Evolutionary conservation across 495 filamentous ascomycete species (phyloP).

Genomic region (Lasiosphaeria miniovina): DNA sequence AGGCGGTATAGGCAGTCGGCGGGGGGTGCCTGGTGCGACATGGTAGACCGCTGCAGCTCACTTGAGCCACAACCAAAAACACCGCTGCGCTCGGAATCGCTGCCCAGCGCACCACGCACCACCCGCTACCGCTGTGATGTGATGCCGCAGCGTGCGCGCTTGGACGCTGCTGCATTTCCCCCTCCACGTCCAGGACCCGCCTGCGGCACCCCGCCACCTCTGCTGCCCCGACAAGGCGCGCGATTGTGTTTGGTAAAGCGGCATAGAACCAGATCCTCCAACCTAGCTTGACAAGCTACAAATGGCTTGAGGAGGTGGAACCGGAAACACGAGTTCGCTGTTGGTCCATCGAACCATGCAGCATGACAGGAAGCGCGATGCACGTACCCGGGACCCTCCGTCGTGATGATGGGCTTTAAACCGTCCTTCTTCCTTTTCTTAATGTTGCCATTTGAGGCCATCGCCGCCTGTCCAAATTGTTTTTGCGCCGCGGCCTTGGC

Average conservation of each 20-base stretch:
- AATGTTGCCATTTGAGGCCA: conserved; percentile 43
- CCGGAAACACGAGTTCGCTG: conserved; percentile 5
- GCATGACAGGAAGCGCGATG: conserved; percentile 24
- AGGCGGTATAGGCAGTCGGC: conserved; percentile 1
- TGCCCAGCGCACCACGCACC: conserved; percentile 4
- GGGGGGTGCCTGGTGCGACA: not conserved
- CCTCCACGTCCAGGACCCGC: conserved; percentile 18
- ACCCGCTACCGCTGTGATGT: conserved; percentile 14
- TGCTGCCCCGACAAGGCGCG: conserved; percentile 5
- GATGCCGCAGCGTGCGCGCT: conserved; percentile 28
- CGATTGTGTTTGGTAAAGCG: conserved; percentile 14
- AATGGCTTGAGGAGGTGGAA: conserved; percentile 28
- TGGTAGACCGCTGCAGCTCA: conserved; percentile 21
- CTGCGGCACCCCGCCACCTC: conserved; percentile 34
- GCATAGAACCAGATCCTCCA: conserved; percentile 6
- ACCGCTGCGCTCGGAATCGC: not conserved
- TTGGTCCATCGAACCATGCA: conserved; percentile 10
- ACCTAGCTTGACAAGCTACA: not conserved
- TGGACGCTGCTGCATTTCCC: conserved; percentile 21
- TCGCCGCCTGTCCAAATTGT: conserved; percentile 8
- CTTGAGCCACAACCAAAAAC: conserved; percentile 31
- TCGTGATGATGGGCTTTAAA: conserved; percentile 87
- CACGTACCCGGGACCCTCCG: conserved; percentile 56
- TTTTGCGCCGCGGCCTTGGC: conserved; percentile 25
- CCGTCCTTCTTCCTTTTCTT: conserved; percentile 91